phyloP scores from a whole-genome alignment of 352 stramenopile species.

The Plasmopara halstedii region DNA sequence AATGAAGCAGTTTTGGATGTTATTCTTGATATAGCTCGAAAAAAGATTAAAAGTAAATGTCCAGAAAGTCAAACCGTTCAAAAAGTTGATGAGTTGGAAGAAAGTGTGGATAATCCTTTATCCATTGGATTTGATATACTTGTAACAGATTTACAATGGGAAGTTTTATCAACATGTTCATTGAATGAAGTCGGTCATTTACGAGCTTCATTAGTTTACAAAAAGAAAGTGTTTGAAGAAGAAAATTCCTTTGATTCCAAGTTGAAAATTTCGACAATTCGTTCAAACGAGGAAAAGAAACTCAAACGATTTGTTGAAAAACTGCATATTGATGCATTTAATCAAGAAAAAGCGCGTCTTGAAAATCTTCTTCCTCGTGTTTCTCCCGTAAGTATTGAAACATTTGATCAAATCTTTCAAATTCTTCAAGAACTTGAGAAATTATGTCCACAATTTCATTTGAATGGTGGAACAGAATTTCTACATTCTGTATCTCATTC shows the following conservation, averaged over 20 bases:
- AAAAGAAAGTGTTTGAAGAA: constrained; percentile 38
- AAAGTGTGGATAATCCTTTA: constrained; percentile 45
- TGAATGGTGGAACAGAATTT: constrained; percentile 51
- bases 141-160: constrained; percentile 73
- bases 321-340: constrained; percentile 33
- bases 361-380: constrained; percentile 37
- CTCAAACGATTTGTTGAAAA: constrained; percentile 34
- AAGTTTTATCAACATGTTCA: constrained; percentile 44
- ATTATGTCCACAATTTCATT: constrained; percentile 61
- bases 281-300: constrained; percentile 34
- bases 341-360: constrained; percentile 48
- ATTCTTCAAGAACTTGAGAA: constrained; percentile 27
- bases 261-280: too few relatives aligned
- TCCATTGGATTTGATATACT: constrained; percentile 30
- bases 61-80: constrained; percentile 6
- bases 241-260: too few relatives aligned
- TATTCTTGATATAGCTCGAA: constrained; percentile 38
- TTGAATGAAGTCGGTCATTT: constrained; percentile 39
- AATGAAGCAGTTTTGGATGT: constrained; percentile 60
- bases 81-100: constrained; percentile 35
- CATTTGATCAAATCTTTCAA: constrained; percentile 22
- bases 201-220: constrained; percentile 45
- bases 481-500: constrained; percentile 6
- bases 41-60: constrained; percentile 49
- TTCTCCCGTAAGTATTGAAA: constrained; percentile 17